Evolutionary conservation across 345 rosid genomes (phyloP), one percentile per base, ranked within the genome.

Genomic region (Murraya koenigii): DNA sequence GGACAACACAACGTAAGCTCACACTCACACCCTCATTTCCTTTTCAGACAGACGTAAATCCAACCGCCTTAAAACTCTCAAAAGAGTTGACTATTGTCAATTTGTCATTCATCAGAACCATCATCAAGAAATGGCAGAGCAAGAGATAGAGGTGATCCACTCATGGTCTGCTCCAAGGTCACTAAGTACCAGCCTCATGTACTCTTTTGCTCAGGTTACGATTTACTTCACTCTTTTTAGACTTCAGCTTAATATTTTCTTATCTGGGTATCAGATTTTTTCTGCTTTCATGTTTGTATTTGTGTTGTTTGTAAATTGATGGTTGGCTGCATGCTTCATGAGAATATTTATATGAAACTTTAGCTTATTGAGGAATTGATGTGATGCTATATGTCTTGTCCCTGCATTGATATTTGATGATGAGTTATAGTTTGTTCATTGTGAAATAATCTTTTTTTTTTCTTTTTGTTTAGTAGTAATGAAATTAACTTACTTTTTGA

Each of bases 161-260:
- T 86, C 92, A 25, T 90, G 97, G 97, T 93, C 98, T 60, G 84
- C 93, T n/a, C 97, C 98, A 77, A 86, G 98, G 77, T 93, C 98
- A 17, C 97, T 94, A 74, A 94, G 97, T 77, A 93, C 97, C 80
- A 63, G 89, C 72, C 91, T 94, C 78, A 85, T 91, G 94, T 94
- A 94, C 85, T 93, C 97, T 77, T 94, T 94, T 85, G 82, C 94
- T 30, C 94, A 93, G 95, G 95, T 17, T 49, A 52, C 56, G 17
- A 52, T 52, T 44, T 92, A 49, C 49, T 60, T 54, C 23, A 56
- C 15, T 60, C 38, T 19, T 26, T 77, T 5, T 19, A 52, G 5
- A 17, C 49, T 52, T 52, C 56, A 17, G 22, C 56, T 52, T 52
- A 14, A 15, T 49, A 15, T 49, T 49, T 49, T 49, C 22, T 15